Evolutionary conservation across 2,329 filamentous ascomycete species (phyloP).

Genomic region (Fusarium sambucinum): DNA sequence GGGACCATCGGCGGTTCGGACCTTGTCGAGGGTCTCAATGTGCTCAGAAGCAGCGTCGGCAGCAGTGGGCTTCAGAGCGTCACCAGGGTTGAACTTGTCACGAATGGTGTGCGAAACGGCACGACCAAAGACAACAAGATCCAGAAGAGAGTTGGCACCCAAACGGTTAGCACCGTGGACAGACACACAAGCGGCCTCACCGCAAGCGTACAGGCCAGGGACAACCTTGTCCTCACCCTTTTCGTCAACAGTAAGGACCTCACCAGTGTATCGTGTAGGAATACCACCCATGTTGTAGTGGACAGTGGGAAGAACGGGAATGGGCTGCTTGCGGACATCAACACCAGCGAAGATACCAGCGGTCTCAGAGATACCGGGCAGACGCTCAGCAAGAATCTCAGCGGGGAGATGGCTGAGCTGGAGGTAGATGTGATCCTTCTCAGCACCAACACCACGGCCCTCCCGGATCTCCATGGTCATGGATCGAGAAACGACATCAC

Average conservation of each 20-base stretch:
- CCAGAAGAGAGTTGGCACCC: constrained; percentile 96
- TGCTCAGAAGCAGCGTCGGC: constrained; percentile 90
- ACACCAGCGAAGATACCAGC: constrained; percentile 97
- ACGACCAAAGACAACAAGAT: constrained; percentile 97
- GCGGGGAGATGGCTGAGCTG: constrained; percentile 95
- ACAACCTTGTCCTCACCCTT: constrained; percentile 92
- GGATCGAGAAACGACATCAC: constrained; percentile 95
- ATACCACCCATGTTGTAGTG: constrained; percentile 99
- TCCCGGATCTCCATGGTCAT: constrained; percentile 99
- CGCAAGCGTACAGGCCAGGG: constrained; percentile 93
- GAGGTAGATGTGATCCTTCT: constrained; percentile 99
- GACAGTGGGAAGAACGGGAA: constrained; percentile 94
- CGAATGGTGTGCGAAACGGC: constrained; percentile 97
- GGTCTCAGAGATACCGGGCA: constrained; percentile 98
- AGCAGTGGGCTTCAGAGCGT: constrained; percentile 80
- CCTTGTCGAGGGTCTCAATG: constrained; percentile 85
- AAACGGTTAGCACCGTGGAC: constrained; percentile 98
- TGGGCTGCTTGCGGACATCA: constrained; percentile 96
- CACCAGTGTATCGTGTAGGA: constrained; percentile 95
- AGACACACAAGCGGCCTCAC: constrained; percentile 96
- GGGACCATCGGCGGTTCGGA: constrained; percentile 85
- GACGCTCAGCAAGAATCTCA: constrained; percentile 93
- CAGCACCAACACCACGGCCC: constrained; percentile 93
- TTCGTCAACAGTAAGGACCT: constrained; percentile 90
- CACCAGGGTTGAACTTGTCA: constrained; percentile 89